Evolutionary conservation across 805 yeast genomes (phyloP).

Genomic region (Wickerhamiella vanderwaltii): DNA sequence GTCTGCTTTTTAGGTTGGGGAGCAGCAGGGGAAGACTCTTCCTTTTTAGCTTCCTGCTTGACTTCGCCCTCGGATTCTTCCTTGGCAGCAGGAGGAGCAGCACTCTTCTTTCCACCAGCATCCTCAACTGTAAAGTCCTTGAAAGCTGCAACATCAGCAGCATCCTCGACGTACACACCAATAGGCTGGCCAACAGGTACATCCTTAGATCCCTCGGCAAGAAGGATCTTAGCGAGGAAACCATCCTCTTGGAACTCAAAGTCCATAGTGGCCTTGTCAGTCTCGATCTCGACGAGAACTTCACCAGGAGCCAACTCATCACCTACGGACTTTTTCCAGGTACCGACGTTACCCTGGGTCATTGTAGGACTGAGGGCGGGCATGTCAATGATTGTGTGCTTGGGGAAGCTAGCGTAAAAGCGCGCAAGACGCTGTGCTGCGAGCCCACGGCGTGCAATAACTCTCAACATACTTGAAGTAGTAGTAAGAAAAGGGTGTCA

Average conservation of each 20-base stretch:
- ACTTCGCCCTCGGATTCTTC: slow-evolving; percentile 14
- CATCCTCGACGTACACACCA: slow-evolving; percentile 89
- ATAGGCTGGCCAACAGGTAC: slow-evolving; percentile 91
- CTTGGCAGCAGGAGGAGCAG: slow-evolving; percentile 25
- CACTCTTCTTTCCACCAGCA: slow-evolving; percentile 41
- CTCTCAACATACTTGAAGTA: neutral
- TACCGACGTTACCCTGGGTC: slow-evolving; percentile 88
- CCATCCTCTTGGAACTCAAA: slow-evolving; percentile 98
- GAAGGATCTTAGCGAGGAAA: slow-evolving; percentile 58
- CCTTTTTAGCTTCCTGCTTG: slow-evolving; percentile 29
- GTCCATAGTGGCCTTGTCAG: slow-evolving; percentile 97
- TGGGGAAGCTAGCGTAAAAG: slow-evolving; percentile 38
- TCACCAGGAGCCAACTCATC: slow-evolving; percentile 86
- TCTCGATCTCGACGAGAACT: slow-evolving; percentile 90
- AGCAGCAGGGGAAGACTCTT: slow-evolving; percentile 93
- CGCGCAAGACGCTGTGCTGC: slow-evolving; percentile 11
- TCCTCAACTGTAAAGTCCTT: slow-evolving; percentile 73
- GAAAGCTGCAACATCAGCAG: slow-evolving; percentile 75
- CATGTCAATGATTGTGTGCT: slow-evolving; percentile 85
- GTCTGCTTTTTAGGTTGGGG: slow-evolving; percentile 86
- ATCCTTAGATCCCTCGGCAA: slow-evolving; percentile 70
- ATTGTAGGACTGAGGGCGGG: slow-evolving; percentile 99
- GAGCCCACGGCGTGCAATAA: slow-evolving; percentile 9
- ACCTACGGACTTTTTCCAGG: slow-evolving; percentile 84
- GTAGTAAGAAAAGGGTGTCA: slow-evolving; percentile 1